Percentiles rank a stretch among this genome's conserved stretches.
Evolutionary conservation across 768 basidiomycete species (phyloP).

Genomic region (Trametes villosa): DNA sequence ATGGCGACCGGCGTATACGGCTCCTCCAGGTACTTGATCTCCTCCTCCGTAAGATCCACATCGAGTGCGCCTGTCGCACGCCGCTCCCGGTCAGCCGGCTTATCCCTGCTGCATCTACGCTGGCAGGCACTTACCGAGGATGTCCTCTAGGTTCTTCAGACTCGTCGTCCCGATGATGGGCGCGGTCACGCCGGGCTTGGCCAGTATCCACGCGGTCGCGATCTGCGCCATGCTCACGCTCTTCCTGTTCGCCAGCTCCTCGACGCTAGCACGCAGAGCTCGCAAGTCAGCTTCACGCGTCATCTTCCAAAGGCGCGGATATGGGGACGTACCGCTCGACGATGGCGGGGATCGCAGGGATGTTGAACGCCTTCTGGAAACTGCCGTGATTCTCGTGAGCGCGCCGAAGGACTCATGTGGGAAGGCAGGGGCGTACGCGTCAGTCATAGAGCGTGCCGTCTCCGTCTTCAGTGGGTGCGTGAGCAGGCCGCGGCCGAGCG

Average conservation of each 20-base stretch:
- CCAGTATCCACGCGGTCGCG: conserved; percentile 33
- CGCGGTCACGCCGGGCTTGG: conserved; percentile 39
- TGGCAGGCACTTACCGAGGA: conserved; percentile 34
- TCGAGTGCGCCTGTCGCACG: conserved; percentile 1
- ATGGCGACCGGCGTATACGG: conserved; percentile 43
- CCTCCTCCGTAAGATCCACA: conserved; percentile 41
- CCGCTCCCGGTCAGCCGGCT: background rate
- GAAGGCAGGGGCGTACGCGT: conserved; percentile 19
- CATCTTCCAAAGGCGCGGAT: conserved; percentile 32
- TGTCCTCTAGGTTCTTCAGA: conserved; percentile 42
- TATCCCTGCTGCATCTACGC: background rate
- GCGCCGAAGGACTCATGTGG: background rate
- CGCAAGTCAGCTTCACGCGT: conserved; percentile 1
- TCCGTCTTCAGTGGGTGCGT: conserved; percentile 30
- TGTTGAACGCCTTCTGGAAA: background rate
- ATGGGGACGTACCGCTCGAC: conserved; percentile 39
- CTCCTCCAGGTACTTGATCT: conserved; percentile 58
- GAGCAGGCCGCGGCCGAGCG: conserved; percentile 40
- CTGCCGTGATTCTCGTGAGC: background rate
- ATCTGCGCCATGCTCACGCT: conserved; percentile 47
- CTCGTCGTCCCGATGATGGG: conserved; percentile 48
- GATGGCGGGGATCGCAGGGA: conserved; percentile 37
- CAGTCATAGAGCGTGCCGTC: conserved; percentile 30
- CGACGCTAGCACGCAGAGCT: conserved; percentile 17
- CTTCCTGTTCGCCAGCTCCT: conserved; percentile 46